Conservation (phyloP, 257 asterid species). For the Salvia splendens region DNA sequence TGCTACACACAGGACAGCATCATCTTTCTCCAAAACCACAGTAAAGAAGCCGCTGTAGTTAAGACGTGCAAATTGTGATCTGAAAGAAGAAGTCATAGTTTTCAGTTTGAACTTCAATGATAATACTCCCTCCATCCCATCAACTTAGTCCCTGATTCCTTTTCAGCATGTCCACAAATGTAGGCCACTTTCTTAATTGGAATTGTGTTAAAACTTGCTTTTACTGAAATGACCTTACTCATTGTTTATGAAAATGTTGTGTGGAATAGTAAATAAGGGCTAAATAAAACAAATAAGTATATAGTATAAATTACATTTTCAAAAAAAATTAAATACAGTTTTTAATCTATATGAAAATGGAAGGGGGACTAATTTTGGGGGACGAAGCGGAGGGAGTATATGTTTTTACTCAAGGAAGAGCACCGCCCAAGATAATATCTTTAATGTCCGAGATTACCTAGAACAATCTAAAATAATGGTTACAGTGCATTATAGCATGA, state of each 20-base stretch:
- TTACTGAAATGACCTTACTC: too few species aligned
- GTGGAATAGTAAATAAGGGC: too few species aligned
- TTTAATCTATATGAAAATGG: too few species aligned
- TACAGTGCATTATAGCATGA: constrained; percentile 4
- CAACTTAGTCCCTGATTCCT: too few species aligned
- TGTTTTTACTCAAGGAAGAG: constrained; percentile 18
- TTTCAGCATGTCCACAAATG: too few species aligned
- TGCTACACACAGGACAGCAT: constrained; percentile 73
- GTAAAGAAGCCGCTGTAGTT: constrained; percentile 85
- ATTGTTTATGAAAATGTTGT: too few species aligned
- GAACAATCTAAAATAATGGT: constrained; percentile 20
- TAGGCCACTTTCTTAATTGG: too few species aligned
- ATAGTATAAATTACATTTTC: too few species aligned
- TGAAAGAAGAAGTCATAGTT: constrained; percentile 41
- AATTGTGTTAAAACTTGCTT: too few species aligned
- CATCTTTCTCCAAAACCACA: constrained; percentile 84
- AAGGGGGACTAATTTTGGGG: too few species aligned
- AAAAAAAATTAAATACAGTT: too few species aligned
- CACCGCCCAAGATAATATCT: not conserved
- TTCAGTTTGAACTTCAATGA: constrained; percentile 32
- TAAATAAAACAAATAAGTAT: too few species aligned
- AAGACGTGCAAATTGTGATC: constrained; percentile 87
- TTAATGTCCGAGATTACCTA: not conserved
- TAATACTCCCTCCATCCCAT: not conserved
- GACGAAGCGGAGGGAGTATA: not conserved